phyloP scores from a whole-genome alignment of 2,329 filamentous ascomycete species.

The Thielaviopsis euricoi region DNA sequence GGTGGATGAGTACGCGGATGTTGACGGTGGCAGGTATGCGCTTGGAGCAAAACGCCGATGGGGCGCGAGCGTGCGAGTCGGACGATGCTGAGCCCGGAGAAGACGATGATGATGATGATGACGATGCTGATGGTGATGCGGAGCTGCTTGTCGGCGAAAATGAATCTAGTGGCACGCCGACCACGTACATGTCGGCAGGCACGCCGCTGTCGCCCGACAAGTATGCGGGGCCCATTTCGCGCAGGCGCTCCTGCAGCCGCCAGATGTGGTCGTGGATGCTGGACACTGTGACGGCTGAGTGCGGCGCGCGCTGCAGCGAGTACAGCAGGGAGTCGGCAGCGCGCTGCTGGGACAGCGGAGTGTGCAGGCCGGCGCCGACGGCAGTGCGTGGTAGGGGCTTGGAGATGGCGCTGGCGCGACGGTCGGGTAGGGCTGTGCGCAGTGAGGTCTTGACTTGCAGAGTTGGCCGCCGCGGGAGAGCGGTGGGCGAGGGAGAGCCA shows the following conservation, averaged over 20 bases:
- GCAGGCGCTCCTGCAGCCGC: constrained; percentile 8
- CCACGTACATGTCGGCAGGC: constrained; percentile 7
- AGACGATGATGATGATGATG: background rate
- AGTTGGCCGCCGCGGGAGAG: background rate
- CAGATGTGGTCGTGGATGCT: constrained; percentile 9
- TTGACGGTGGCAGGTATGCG: background rate
- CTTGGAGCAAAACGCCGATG: background rate
- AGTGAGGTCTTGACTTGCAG: constrained; percentile 8
- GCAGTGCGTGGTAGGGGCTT: background rate
- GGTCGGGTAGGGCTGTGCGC: background rate
- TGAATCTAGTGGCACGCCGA: constrained; percentile 1
- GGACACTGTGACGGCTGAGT: background rate
- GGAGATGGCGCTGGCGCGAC: background rate
- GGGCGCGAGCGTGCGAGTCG: background rate
- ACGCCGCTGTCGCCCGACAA: constrained; percentile 1
- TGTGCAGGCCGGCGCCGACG: background rate
- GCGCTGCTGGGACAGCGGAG: background rate
- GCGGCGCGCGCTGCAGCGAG: background rate
- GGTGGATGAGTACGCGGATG: constrained; percentile 28
- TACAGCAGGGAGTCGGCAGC: background rate
- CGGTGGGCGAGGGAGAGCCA: background rate
- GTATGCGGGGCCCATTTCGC: constrained; percentile 10
- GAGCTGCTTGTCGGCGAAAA: background rate
- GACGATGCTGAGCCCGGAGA: no score
- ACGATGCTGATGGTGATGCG: background rate